A percentile compares a stretch with the other conserved stretches of the same genome.
These are phyloP conservation scores for Chenopodium quinoa DNA, from an alignment of 148 eudicot species.

Conservation along the genomic window DNA sequence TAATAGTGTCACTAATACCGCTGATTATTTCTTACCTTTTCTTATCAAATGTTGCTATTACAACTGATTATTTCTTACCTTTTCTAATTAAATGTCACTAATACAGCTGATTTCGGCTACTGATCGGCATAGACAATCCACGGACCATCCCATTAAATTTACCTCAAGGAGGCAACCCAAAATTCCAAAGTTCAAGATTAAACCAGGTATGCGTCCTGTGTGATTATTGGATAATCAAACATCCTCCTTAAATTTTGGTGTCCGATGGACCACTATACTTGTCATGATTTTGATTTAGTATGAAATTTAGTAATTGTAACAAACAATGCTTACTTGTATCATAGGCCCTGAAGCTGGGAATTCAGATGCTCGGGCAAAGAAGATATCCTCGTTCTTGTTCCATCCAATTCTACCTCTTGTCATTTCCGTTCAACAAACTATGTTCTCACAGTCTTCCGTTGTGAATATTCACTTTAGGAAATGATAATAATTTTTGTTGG, in stretches of 20 bases:
- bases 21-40: constrained; percentile 35
- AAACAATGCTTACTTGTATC: constrained; percentile 10
- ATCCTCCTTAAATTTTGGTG: not conserved
- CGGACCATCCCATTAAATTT: constrained; percentile 96
- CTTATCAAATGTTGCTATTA: constrained; percentile 5
- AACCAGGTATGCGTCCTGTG: constrained; percentile 55
- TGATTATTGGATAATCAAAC: not conserved
- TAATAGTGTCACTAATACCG: constrained; percentile 37
- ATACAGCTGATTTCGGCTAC: constrained; percentile 90
- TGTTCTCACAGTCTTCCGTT: constrained; percentile 74
- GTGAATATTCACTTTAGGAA: constrained; percentile 95
- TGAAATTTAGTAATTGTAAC: not conserved
- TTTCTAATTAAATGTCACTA: not conserved
- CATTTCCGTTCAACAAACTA: constrained; percentile 82
- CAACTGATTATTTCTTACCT: constrained; percentile 42
- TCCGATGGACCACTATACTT: not conserved
- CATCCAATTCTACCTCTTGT: constrained; percentile 89
- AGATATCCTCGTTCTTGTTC: constrained; percentile 78
- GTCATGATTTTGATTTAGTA: not conserved
- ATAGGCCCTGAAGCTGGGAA: constrained; percentile 86
- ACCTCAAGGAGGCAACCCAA: constrained; percentile 75
- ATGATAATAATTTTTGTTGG: constrained; percentile 28
- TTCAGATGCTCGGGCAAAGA: constrained; percentile 70
- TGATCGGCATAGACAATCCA: constrained; percentile 87
- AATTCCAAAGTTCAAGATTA: constrained; percentile 80